These are phyloP conservation scores for Curvularia spicifera DNA, from an alignment of 2,329 filamentous ascomycete genomes.

Conservation along the genomic window DNA sequence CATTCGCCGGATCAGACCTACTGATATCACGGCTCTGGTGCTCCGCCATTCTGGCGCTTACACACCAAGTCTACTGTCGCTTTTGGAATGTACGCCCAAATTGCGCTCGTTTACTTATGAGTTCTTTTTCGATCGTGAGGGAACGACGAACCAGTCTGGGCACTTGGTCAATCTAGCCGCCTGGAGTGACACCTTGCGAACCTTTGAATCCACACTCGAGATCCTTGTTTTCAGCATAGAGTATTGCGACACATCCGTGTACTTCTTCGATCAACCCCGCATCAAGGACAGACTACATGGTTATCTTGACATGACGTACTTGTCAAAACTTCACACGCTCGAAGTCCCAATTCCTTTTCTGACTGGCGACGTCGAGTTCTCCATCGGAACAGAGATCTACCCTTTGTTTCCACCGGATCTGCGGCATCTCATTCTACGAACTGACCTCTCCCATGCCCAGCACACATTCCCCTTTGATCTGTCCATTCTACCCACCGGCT, in stretches of 20 bases:
- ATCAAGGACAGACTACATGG: conserved; percentile 24
- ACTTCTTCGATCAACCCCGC: conserved; percentile 32
- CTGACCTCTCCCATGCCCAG: conserved; percentile 37
- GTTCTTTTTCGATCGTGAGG: conserved; percentile 26
- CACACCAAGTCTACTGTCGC: conserved; percentile 4
- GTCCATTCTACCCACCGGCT: conserved; percentile 21
- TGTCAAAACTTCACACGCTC: conserved; percentile 31
- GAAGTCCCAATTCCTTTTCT: conserved; percentile 35
- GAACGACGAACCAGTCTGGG: conserved; percentile 1
- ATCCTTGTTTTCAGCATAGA: conserved; percentile 32
- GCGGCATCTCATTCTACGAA: conserved; percentile 31
- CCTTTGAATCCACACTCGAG: conserved; percentile 21
- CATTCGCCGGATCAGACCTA: conserved; percentile 7
- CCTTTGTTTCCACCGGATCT: conserved; percentile 33
- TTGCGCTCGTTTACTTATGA: conserved; percentile 35
- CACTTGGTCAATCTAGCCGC: conserved; percentile 24
- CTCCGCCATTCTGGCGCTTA: conserved; percentile 27
- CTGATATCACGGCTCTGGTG: conserved; percentile 29
- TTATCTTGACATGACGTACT: conserved; percentile 31
- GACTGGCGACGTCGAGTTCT: conserved; percentile 34
- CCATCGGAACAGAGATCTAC: conserved; percentile 29
- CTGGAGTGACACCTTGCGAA: conserved; percentile 25
- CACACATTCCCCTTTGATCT: conserved; percentile 27
- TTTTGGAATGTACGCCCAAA: conserved; percentile 27
- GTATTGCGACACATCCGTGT: conserved; percentile 24